Base-by-base conservation (phyloP, 768 basidiomycete species). In the Lanmaoa pseudosensibilis region DNA sequence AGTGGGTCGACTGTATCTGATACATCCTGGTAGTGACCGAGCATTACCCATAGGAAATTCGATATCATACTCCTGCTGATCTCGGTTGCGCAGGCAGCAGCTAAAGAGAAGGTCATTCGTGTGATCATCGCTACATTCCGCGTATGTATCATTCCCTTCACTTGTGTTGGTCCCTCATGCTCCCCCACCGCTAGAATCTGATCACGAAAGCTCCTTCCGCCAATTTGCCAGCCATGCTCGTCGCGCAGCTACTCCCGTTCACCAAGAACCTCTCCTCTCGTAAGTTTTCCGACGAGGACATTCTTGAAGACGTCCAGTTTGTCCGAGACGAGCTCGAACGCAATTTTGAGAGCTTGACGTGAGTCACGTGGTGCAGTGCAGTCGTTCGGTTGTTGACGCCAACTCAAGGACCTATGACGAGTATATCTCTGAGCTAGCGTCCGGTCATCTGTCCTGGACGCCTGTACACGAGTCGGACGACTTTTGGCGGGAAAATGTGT, bases 401-500 rank as follows among this genome's bases (percentile, higher is more conserved):
- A 16, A 19, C 10, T 39, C 43, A 46, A 98, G 94, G 56, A 99
- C 94, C 1, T 99, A 91, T 69, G 97, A 98, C 69, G 95, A 98
- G 73, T 99, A 98, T 67, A 84, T 82, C 12, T 94, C 93, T 0
- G 96, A 98, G 70, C 76, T 99, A 32, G 77, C 84, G 18, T 92
- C 90, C 5, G 94, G 95, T 2, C 93, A 94, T 69, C 75, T 98
- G 25, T 90, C 92, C 7, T 98, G 97, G 97, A 87, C 92, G 5
- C 95, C 96, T 13, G 90, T 93, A 11, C 97, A 99, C 67, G 92
- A 94, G 68, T 95, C 92, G 2, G 96, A 98, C 57, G 86, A 93
- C 36, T 99, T 99, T 76, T 99, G 97, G 97, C 92, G 90, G 67
- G 94, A 95, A 76, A 98, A 98, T 67, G 94, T 90, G 5, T 74